Conservation (phyloP, 108 stramenopile species). For the Nitzschia putrida region DNA sequence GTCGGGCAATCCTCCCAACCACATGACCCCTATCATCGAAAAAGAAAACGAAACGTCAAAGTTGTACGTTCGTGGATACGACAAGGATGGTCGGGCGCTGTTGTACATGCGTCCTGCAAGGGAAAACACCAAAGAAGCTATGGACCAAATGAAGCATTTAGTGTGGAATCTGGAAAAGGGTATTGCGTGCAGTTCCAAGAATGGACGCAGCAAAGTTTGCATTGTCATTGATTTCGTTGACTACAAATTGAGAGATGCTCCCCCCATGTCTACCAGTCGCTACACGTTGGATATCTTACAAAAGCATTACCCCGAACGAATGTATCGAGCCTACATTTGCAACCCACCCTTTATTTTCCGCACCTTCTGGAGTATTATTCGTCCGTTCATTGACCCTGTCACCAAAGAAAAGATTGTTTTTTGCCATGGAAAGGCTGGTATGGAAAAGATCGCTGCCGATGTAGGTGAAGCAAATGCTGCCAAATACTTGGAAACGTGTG, state of each 20-base stretch:
- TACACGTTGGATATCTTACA: constrained; percentile 85
- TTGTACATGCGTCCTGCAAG: constrained; percentile 65
- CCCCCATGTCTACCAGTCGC: constrained; percentile 71
- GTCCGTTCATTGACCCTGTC: constrained; percentile 83
- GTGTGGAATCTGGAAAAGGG: constrained; percentile 90
- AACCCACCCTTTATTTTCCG: constrained; percentile 86
- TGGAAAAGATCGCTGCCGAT: constrained; percentile 46
- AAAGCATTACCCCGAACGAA: constrained; percentile 87
- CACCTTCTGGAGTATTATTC: constrained; percentile 78
- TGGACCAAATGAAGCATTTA: constrained; percentile 85
- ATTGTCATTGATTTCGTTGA: constrained; percentile 88
- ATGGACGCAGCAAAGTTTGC: constrained; percentile 60
- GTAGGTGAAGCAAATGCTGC: constrained; percentile 5
- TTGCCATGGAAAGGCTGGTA: constrained; percentile 47
- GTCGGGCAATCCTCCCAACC: constrained; percentile 20
- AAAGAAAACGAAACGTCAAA: constrained; percentile 82
- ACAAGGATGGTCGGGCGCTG: constrained; percentile 69
- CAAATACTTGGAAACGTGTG: constrained; percentile 58
- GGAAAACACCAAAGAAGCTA: constrained; percentile 80
- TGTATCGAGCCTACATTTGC: constrained; percentile 78
- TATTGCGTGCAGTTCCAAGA: constrained; percentile 66
- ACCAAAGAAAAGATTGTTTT: constrained; percentile 89
- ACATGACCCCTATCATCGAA: constrained; percentile 42
- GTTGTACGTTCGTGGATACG: constrained; percentile 84
- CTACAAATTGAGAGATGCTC: constrained; percentile 69